Base-by-base conservation (phyloP, 129 eudicot species). In the Flaveria ramosissima region DNA sequence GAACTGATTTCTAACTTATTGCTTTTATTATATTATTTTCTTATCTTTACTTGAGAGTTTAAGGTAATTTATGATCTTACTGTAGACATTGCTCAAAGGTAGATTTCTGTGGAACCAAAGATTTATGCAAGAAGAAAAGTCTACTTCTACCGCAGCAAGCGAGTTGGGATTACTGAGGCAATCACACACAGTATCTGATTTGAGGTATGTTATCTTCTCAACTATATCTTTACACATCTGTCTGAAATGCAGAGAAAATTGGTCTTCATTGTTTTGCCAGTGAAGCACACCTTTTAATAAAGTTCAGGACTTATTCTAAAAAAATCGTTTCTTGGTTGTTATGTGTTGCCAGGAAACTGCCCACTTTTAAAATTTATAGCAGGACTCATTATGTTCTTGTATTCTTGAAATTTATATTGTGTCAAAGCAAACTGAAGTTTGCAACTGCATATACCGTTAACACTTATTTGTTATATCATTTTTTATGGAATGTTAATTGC, bases 111-210 rank as follows among this genome's bases (percentile, higher is more conserved):
- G 84, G 78, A 85, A 86, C 77, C 82, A 78, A 79, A 75, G 89
- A 71, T 74, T 84, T 47, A 67, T 72, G 51, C 84, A 70, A 71
- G 92, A 87, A 30, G 83, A 87, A 63, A 88, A 77, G 56, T 81
- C 92, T 23, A 73, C 80, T 45, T 88, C 96, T 62, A 45, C 50
- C 26, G 87, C 92, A 26, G 89, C 88, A 74, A 89, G 81, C 76
- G 97, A 93, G 73, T 75, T 93, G 81, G 96, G 97, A 12, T 76
- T 93, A 17, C 60, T 93, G 71, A 90, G 96, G 78, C 92, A 88
- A 84, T 79, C 89, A 27, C 86, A 80, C 16, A 84, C 98, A 1
- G 98, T 93, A 8, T 88, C 98, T 45, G 88, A 84, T 85, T 83
- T 92, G 77, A 89, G 97, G 97, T 92, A 84, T 61, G 15, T 23